These are phyloP conservation scores for Triangularia verruculosa DNA, from an alignment of 2,329 filamentous ascomycete genomes.

Conservation along the genomic window DNA sequence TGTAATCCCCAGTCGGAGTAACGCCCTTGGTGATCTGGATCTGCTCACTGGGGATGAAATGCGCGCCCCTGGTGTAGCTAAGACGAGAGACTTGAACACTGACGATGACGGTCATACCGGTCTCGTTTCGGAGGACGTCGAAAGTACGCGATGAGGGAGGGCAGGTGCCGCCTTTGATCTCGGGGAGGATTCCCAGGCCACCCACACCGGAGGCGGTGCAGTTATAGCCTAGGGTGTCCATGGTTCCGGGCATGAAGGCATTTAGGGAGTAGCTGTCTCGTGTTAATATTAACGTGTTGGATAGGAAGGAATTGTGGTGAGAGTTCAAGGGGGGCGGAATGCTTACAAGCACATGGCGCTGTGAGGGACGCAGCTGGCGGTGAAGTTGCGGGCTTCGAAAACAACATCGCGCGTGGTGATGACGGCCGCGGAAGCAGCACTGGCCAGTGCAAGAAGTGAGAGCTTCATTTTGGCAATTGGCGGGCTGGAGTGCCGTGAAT, in stretches of 20 bases:
- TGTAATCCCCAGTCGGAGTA: conserved; percentile 13
- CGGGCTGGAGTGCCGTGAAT: not conserved
- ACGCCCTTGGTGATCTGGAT: conserved; percentile 12
- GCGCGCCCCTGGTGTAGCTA: conserved; percentile 12
- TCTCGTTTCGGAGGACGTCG: conserved; percentile 9
- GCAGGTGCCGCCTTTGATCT: conserved; percentile 14
- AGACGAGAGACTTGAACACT: conserved; percentile 16
- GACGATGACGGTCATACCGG: conserved; percentile 9
- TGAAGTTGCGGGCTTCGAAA: conserved; percentile 16
- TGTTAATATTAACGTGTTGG: not conserved
- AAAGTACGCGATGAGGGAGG: conserved; percentile 15
- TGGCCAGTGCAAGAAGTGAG: conserved; percentile 6
- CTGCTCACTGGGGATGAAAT: conserved; percentile 12
- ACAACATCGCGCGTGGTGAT: conserved; percentile 8
- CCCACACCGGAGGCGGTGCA: conserved; percentile 15
- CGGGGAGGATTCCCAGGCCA: conserved; percentile 8
- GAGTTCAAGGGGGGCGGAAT: not conserved
- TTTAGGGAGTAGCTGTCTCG: conserved; percentile 14
- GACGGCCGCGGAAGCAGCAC: conserved; percentile 6
- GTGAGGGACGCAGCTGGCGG: conserved; percentile 14
- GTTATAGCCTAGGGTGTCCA: conserved; percentile 15
- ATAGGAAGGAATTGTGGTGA: not conserved
- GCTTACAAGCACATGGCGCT: conserved; percentile 16
- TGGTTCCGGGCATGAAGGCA: conserved; percentile 11
- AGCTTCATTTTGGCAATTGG: conserved; percentile 15